Percentiles rank a stretch among this genome's conserved stretches.
These are phyloP conservation scores for Calonectria crousiana DNA, from an alignment of 2,329 filamentous ascomycete genomes.

Conservation along the genomic window DNA sequence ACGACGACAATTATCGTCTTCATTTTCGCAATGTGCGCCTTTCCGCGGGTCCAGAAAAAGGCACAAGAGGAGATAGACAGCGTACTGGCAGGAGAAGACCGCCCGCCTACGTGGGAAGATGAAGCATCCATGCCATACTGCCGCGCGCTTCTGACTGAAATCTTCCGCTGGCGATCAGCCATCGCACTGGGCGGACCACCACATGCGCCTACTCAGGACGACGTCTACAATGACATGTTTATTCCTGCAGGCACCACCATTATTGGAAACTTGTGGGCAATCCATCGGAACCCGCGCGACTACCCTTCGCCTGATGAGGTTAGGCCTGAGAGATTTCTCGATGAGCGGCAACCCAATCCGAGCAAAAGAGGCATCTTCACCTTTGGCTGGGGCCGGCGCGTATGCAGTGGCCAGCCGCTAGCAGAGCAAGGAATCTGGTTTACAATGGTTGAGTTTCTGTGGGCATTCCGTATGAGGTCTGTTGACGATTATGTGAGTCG, in stretches of 20 bases:
- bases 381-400: neutral
- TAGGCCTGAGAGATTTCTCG: neutral
- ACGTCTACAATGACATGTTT: neutral
- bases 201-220: neutral
- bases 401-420: neutral
- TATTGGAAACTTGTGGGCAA: neutral
- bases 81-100: neutral
- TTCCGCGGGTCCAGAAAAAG: neutral
- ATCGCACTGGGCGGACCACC: neutral
- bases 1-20: neutral
- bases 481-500: neutral
- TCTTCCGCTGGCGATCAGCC: neutral
- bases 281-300: neutral
- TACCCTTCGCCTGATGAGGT: neutral
- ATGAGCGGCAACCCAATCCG: neutral
- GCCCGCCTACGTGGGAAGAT: neutral
- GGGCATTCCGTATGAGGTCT: neutral
- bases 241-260: neutral
- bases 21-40: neutral
- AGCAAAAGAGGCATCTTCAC: neutral
- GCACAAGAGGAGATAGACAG: neutral
- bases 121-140: constrained; percentile 3
- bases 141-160: neutral
- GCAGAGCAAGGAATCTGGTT: neutral
- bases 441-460: neutral